phyloP scores from a whole-genome alignment of 2,329 filamentous ascomycete genomes.

The Diaporthe ampelina region DNA sequence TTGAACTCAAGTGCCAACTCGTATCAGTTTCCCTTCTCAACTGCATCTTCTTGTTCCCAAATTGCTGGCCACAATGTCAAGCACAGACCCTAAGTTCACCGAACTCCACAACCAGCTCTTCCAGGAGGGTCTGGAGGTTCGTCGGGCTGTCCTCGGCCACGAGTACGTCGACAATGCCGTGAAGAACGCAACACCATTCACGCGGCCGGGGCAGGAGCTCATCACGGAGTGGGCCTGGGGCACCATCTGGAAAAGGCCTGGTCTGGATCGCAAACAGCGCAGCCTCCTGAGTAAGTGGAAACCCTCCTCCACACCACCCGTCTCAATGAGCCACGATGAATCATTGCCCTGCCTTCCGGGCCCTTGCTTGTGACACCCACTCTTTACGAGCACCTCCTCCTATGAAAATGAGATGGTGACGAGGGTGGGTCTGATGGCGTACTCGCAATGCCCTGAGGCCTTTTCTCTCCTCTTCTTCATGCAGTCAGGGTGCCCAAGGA shows the following conservation, averaged over 20 bases:
- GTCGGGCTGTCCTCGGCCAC: slow-evolving; percentile 70
- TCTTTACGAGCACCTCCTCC: no score
- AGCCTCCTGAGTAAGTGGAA: slow-evolving; percentile 61
- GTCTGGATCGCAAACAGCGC: slow-evolving; percentile 71
- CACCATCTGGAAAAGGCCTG: slow-evolving; percentile 73
- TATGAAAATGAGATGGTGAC: no score
- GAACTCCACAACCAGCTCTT: slow-evolving; percentile 64
- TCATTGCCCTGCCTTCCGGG: background rate
- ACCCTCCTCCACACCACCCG: background rate
- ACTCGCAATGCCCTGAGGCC: no score
- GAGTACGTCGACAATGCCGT: slow-evolving; percentile 71
- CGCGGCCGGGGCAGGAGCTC: slow-evolving; percentile 70
- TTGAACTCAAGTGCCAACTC: background rate
- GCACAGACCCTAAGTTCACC: background rate
- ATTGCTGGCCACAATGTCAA: background rate
- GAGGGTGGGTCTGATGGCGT: no score
- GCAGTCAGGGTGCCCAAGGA: no score
- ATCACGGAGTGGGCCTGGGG: slow-evolving; percentile 75
- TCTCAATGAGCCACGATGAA: background rate
- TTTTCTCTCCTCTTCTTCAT: no score
- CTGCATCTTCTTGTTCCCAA: no score
- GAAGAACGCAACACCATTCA: slow-evolving; percentile 67
- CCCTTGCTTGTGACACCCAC: background rate
- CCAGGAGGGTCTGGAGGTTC: slow-evolving; percentile 70
- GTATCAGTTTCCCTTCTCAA: no score